A percentile compares a stretch with the other conserved stretches of the same genome.
Conservation (phyloP, 306 rosid species). For the apple (Malus domestica) region ASM211411v1 NC_041799.1:30279501-30280000, state of each 20-base stretch:
- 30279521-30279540: too few species aligned
- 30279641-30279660: too few species aligned
- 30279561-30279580: too few species aligned
- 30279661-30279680: too few species aligned
- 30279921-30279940: background rate
- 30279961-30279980: background rate
- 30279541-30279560: too few species aligned
- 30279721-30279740: background rate
- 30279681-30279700: too few species aligned
- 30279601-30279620: too few species aligned
- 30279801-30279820: background rate
- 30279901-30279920: background rate
- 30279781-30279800: slow-evolving; percentile 4
- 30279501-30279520: too few species aligned
- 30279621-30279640: too few species aligned
- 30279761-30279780: background rate
- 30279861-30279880: background rate
- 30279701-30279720: background rate
- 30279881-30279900: too few species aligned
- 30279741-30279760: background rate
- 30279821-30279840: background rate
- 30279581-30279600: too few species aligned
- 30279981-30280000: slow-evolving; percentile 5
- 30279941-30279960: slow-evolving; percentile 9
- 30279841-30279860: background rate